Percentiles rank a stretch among this genome's conserved stretches.
phyloP scores from a whole-genome alignment of 148 eudicot species.

The Vaccinium darrowii region DNA sequence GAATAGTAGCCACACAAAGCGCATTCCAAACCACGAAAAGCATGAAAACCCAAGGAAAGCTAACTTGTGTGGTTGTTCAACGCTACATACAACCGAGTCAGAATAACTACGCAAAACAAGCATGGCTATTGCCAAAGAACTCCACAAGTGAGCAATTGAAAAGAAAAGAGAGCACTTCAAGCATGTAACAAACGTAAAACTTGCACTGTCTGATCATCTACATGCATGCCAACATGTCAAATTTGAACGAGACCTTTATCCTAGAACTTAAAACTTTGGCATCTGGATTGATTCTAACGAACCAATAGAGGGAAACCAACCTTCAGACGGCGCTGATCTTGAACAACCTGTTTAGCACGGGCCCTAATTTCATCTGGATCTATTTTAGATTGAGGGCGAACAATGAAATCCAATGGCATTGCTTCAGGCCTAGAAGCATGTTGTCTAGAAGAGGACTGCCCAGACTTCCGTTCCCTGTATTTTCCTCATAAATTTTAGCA shows the following conservation, averaged over 20 bases:
- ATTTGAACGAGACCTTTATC: neutral
- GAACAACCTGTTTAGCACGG: slow-evolving; percentile 68
- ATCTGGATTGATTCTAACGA: neutral
- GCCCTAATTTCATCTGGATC: slow-evolving; percentile 95
- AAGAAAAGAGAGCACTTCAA: neutral
- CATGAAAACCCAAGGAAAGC: neutral
- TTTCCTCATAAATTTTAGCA: slow-evolving; percentile 6
- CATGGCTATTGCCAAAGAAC: neutral
- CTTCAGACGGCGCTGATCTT: slow-evolving; percentile 82
- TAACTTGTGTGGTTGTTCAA: neutral
- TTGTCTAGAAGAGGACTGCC: slow-evolving; percentile 67
- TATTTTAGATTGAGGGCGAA: slow-evolving; percentile 94
- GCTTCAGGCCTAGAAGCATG: slow-evolving; percentile 94
- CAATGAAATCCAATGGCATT: slow-evolving; percentile 83
- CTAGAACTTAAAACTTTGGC: neutral
- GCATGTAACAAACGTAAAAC: neutral
- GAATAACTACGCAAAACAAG: neutral
- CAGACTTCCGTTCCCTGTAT: slow-evolving; percentile 63
- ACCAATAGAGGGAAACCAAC: slow-evolving; percentile 32
- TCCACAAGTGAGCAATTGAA: neutral
- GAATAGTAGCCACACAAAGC: neutral
- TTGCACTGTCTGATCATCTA: neutral
- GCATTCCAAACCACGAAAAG: neutral
- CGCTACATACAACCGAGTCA: neutral
- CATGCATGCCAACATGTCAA: neutral